Evolutionary conservation across 495 filamentous ascomycete genomes (phyloP).

Genomic region (Trichodelitschia bisporula): DNA sequence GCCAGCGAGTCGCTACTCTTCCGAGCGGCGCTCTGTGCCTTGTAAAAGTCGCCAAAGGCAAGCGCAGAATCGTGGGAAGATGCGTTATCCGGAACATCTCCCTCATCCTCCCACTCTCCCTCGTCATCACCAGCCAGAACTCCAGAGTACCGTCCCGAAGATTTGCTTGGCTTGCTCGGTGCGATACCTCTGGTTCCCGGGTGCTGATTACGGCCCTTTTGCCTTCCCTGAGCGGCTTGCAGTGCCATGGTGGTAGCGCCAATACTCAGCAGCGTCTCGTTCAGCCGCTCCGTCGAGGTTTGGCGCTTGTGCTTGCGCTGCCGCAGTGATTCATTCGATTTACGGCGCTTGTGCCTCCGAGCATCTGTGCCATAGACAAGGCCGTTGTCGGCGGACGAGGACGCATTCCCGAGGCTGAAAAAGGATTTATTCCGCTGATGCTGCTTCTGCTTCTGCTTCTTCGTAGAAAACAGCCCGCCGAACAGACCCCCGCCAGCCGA

Average conservation of each 20-base stretch:
- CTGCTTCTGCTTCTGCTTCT: constrained; percentile 12
- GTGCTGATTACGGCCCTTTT: background rate
- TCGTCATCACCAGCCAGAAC: constrained; percentile 13
- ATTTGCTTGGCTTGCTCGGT: constrained; percentile 1
- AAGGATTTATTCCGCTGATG: constrained; percentile 26
- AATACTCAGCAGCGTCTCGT: constrained; percentile 29
- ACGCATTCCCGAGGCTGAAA: constrained; percentile 34
- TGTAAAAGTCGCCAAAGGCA: constrained; percentile 24
- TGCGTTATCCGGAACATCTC: constrained; percentile 37
- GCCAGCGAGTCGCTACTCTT: constrained; percentile 25
- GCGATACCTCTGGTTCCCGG: background rate
- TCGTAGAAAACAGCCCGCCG: no score
- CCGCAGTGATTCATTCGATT: background rate
- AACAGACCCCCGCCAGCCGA: no score
- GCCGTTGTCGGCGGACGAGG: constrained; percentile 21
- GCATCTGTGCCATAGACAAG: constrained; percentile 10
- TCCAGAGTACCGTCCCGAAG: constrained; percentile 3
- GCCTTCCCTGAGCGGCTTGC: constrained; percentile 19
- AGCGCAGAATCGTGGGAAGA: constrained; percentile 29
- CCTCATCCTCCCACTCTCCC: constrained; percentile 3
- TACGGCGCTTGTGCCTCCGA: constrained; percentile 9
- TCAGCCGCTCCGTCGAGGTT: constrained; percentile 20
- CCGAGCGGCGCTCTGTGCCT: constrained; percentile 6
- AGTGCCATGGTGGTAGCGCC: constrained; percentile 32
- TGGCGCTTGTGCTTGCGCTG: constrained; percentile 4